phyloP scores from a whole-genome alignment of 2,329 filamentous ascomycete species.

The Diaporthe nobilis region DNA sequence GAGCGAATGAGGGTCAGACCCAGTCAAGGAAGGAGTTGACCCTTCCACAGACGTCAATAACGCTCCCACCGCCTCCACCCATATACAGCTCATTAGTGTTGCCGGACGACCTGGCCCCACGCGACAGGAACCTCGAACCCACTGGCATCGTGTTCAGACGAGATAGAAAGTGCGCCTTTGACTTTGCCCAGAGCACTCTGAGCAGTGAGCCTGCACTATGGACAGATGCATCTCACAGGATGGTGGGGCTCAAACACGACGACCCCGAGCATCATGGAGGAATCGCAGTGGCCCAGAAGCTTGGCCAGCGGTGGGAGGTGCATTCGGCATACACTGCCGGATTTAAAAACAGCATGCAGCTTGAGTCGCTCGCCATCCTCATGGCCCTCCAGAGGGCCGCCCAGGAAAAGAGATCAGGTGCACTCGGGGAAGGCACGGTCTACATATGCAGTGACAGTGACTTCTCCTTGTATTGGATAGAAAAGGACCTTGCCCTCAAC shows the following conservation, averaged over 20 bases:
- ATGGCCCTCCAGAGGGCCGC: not conserved
- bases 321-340: not conserved
- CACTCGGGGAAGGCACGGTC: not conserved
- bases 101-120: slow-evolving; percentile 1
- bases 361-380: not conserved
- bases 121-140: not conserved
- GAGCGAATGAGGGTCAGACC: not conserved
- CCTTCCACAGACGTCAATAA: not conserved
- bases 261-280: not conserved
- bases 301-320: not conserved
- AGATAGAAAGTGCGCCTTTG: not conserved
- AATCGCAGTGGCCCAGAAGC: slow-evolving; percentile 7
- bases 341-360: not conserved
- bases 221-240: slow-evolving; percentile 4
- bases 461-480: not conserved
- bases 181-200: not conserved
- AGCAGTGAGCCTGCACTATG: not conserved
- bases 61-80: not conserved
- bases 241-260: not conserved
- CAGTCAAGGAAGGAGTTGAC: not conserved
- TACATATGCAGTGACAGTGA: slow-evolving; percentile 9
- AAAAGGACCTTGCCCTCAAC: not conserved
- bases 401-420: not conserved
- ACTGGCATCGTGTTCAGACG: not conserved
- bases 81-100: not conserved